phyloP scores from a whole-genome alignment of 345 rosid genomes.

The Laguncularia racemosa region DNA sequence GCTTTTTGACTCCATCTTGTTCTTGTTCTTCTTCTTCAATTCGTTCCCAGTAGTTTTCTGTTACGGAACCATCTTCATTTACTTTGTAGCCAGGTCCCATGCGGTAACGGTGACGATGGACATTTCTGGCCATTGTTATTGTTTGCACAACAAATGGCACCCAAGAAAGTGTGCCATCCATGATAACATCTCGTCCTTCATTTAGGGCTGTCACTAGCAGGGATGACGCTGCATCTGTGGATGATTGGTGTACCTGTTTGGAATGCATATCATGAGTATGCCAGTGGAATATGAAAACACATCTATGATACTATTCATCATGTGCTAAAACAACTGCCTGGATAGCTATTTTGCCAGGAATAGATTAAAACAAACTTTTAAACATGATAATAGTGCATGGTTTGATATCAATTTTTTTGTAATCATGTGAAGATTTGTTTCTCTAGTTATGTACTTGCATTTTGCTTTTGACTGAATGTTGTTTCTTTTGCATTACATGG shows the following conservation, averaged over 20 bases:
- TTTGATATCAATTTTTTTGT: too few species aligned
- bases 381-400: too few species aligned
- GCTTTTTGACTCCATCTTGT: constrained; percentile 36
- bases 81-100: constrained; percentile 84
- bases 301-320: too few species aligned
- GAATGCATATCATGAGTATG: not conserved
- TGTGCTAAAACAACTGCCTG: too few species aligned
- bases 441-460: too few species aligned
- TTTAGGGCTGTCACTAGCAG: constrained; percentile 84
- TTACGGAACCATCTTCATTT: constrained; percentile 49
- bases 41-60: constrained; percentile 80
- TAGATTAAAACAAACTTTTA: too few species aligned
- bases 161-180: constrained; percentile 97
- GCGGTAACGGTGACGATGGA: constrained; percentile 71
- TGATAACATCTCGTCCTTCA: constrained; percentile 89
- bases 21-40: constrained; percentile 47
- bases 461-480: too few species aligned
- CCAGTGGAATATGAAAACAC: too few species aligned
- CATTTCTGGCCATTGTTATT: constrained; percentile 80
- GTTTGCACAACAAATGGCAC: constrained; percentile 86
- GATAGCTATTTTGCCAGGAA: too few species aligned
- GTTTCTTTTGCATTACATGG: too few species aligned
- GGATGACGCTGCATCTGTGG: constrained; percentile 92
- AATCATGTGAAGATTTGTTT: too few species aligned
- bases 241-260: constrained; percentile 87